Percentiles rank a stretch among this genome's conserved stretches.
phyloP scores from a whole-genome alignment of 1,284 basidiomycete genomes.

The Ustilago hordei region DNA sequence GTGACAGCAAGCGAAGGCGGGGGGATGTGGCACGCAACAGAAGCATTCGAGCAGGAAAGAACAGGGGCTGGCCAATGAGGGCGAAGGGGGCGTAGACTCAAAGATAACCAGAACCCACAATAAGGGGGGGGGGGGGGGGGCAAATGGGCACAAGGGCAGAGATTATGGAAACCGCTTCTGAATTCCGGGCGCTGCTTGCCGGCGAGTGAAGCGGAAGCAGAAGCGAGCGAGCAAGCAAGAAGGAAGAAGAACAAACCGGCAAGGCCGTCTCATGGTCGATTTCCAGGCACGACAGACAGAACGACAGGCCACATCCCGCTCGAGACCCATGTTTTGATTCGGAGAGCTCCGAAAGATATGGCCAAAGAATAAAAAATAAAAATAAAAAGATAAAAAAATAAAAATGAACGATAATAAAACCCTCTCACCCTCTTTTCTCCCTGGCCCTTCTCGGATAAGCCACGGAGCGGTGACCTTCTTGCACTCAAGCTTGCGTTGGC shows the following conservation, averaged over 20 bases:
- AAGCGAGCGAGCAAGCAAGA: neutral
- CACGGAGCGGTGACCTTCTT: neutral
- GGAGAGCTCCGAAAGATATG: constrained; percentile 1
- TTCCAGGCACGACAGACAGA: neutral
- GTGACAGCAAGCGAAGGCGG: neutral
- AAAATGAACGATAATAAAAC: neutral
- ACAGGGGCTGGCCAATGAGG: neutral
- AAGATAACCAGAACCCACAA: neutral
- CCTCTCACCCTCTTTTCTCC: neutral
- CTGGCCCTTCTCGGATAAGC: neutral
- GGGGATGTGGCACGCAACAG: neutral
- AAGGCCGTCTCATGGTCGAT: neutral
- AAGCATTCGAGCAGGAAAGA: neutral
- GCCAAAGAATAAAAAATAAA: neutral
- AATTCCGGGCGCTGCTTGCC: neutral
- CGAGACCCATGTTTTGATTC: constrained; percentile 5
- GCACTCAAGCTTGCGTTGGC: no score
- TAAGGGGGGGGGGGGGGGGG: neutral
- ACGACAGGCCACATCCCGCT: constrained; percentile 8
- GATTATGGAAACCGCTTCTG: neutral
- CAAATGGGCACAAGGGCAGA: constrained; percentile 2
- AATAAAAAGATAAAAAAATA: neutral
- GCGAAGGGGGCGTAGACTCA: neutral
- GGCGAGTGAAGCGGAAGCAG: neutral
- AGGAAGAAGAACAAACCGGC: neutral